These are phyloP conservation scores for Gloeophyllum trabeum DNA, from an alignment of 768 basidiomycete genomes.

Conservation along the genomic window DNA sequence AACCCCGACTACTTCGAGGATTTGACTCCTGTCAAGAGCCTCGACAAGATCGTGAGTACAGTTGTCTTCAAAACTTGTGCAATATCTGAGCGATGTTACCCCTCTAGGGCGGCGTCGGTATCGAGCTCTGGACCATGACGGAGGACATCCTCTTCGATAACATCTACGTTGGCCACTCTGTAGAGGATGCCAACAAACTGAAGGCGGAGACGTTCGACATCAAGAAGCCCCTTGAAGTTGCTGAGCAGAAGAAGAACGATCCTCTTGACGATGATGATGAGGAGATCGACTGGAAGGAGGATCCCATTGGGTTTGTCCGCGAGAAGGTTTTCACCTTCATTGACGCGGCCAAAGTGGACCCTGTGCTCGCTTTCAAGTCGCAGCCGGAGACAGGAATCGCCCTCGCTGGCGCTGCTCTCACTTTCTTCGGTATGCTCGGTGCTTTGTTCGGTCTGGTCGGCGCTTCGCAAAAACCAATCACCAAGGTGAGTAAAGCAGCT, in stretches of 20 bases:
- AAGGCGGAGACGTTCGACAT: slow-evolving; percentile 84
- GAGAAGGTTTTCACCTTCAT: slow-evolving; percentile 71
- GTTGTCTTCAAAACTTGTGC: background rate
- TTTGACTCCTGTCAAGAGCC: slow-evolving; percentile 62
- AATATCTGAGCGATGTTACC: slow-evolving; percentile 2
- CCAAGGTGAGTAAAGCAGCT: slow-evolving; percentile 38
- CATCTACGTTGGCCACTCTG: slow-evolving; percentile 88
- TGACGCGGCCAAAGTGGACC: slow-evolving; percentile 64
- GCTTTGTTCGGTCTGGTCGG: slow-evolving; percentile 73
- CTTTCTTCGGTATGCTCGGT: slow-evolving; percentile 78
- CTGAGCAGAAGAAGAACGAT: slow-evolving; percentile 33
- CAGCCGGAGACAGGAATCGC: slow-evolving; percentile 83
- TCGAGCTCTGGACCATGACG: slow-evolving; percentile 99
- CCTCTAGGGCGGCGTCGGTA: slow-evolving; percentile 78
- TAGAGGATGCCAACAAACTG: slow-evolving; percentile 72
- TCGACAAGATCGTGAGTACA: slow-evolving; percentile 70
- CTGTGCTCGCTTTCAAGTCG: slow-evolving; percentile 71
- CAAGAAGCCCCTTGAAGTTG: slow-evolving; percentile 75
- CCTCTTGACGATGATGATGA: slow-evolving; percentile 31
- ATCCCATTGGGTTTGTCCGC: slow-evolving; percentile 75
- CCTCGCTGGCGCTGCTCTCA: slow-evolving; percentile 62
- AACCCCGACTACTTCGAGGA: slow-evolving; percentile 94
- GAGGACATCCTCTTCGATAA: slow-evolving; percentile 90
- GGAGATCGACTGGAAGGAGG: slow-evolving; percentile 45
- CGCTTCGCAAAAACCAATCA: slow-evolving; percentile 56